Evolutionary conservation across 352 stramenopile genomes (phyloP).

Genomic region (Globisporangium cystogenes): DNA sequence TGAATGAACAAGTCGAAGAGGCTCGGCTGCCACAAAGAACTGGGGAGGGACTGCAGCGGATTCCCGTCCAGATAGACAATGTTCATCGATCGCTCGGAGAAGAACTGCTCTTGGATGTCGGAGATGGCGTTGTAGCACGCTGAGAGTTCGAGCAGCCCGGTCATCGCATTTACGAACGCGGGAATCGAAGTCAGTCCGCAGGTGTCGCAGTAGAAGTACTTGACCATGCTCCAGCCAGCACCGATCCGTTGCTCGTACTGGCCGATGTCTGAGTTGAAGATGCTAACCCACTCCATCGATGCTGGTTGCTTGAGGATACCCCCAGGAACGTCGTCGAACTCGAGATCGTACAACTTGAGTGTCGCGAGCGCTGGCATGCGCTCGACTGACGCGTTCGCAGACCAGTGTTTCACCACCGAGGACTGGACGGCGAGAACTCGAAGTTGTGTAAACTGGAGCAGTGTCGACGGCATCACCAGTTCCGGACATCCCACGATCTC

Average conservation of each 20-base stretch:
- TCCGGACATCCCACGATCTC: slow-evolving; percentile 1
- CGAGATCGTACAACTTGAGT: slow-evolving; percentile 2
- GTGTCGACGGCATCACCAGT: slow-evolving; percentile 3
- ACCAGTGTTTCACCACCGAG: not conserved
- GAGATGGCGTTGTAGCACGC: slow-evolving; percentile 6
- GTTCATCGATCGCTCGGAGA: not conserved
- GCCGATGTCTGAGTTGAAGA: slow-evolving; percentile 2
- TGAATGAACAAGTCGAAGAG: slow-evolving; percentile 12
- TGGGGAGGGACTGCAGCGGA: slow-evolving; percentile 1
- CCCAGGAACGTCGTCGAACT: slow-evolving; percentile 1
- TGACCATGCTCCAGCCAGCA: slow-evolving; percentile 3
- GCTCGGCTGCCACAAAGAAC: slow-evolving; percentile 5
- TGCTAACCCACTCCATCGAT: slow-evolving; percentile 8
- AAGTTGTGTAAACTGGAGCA: slow-evolving; percentile 3
- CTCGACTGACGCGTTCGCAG: slow-evolving; percentile 1
- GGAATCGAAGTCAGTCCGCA: slow-evolving; percentile 1
- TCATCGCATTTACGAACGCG: slow-evolving; percentile 1
- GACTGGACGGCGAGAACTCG: not conserved
- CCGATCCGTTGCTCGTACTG: slow-evolving; percentile 1
- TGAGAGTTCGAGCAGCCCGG: slow-evolving; percentile 4
- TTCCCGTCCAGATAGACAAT: slow-evolving; percentile 8
- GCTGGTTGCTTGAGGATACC: slow-evolving; percentile 1
- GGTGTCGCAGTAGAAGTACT: slow-evolving; percentile 10
- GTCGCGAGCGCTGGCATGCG: slow-evolving; percentile 3
- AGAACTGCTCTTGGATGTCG: not conserved